phyloP scores from a whole-genome alignment of 192 early-diverging fungal species.

The Lunasporangiospora selenospora region DNA sequence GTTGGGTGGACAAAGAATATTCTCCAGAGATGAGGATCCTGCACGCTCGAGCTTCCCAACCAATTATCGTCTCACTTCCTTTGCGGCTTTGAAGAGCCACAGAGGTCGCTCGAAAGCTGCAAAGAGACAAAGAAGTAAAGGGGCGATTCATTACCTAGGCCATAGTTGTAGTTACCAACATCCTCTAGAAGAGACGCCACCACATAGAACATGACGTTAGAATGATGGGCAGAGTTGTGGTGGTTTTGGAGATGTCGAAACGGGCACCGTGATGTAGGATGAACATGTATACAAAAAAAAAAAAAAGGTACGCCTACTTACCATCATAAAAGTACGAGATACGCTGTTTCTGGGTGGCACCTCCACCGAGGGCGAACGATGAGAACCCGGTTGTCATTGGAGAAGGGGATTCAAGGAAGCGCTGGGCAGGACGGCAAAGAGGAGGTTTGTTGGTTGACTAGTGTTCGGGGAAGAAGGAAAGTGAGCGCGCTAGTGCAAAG shows the following conservation, averaged over 20 bases:
- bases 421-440: too few species aligned
- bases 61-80: background rate
- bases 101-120: background rate
- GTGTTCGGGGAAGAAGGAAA: too few species aligned
- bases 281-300: too few species aligned
- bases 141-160: conserved; percentile 57
- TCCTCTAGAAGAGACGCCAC: conserved; percentile 55
- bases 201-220: too few species aligned
- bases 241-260: too few species aligned
- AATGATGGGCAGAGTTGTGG: too few species aligned
- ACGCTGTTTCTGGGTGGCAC: conserved; percentile 56
- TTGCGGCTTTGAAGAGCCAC: background rate
- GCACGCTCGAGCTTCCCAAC: background rate
- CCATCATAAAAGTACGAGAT: conserved; percentile 74
- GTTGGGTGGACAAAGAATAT: background rate
- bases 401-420: too few species aligned
- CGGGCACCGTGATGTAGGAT: too few species aligned
- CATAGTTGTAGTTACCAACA: conserved; percentile 89
- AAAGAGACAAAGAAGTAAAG: background rate
- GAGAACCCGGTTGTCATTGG: conserved; percentile 40
- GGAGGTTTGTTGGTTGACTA: too few species aligned
- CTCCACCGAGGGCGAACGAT: conserved; percentile 46
- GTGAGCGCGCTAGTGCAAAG: too few species aligned
- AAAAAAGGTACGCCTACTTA: conserved; percentile 17
- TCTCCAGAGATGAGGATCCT: background rate